Base-by-base conservation (phyloP, 306 rosid species). In the Lupinus albus region DNA sequence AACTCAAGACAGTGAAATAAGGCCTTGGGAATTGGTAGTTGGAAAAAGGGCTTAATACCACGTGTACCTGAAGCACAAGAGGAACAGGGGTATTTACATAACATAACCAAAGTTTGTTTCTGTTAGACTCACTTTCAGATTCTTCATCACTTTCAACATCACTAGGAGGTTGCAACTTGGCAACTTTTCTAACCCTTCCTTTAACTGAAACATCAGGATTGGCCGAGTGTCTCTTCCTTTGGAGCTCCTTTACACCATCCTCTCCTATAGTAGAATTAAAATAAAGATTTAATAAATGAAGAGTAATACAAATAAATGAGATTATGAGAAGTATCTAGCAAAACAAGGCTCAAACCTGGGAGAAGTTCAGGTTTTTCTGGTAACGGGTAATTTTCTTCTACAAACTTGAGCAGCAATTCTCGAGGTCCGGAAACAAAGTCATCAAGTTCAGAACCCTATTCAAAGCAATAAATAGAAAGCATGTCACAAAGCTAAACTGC, bases 391-490 rank as follows among this genome's bases (percentile, higher is more conserved):
- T 93, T 88, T 76, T 93, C 99, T 78, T 93, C 99, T 48, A 93
- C 92, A 88, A 89, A 90, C 68, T 93, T 93, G 53, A 93, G 86
- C 79, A 93, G 80, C 65, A 93, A 90, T 70, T 93, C 99, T 64
- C 99, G 88, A 64, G 99, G 99, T 64, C 99, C 99, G 11, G 99
- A 93, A 79, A 93, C 84, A 80, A 93, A 93, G 73, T 93, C 99
- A 85, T 93, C 97, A 58, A 93, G 99, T 67, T 89, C 99, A 80
- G 85, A 78, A 79, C 99, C 99, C 99, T 92, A 72, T 16, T 45
- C 9, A 77, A 67, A 72, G 69, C 46, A 49, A 41, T 14, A 39
- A 12, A 63, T 13, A 50, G 53, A 71, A 53, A 66, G 18, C 48
- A 7, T 52, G 52, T 59, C 49, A 76, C 54, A 66, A 38, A 45